Base-by-base conservation (phyloP, 2,329 filamentous ascomycete species). In the Uncinocarpus reesii region DNA sequence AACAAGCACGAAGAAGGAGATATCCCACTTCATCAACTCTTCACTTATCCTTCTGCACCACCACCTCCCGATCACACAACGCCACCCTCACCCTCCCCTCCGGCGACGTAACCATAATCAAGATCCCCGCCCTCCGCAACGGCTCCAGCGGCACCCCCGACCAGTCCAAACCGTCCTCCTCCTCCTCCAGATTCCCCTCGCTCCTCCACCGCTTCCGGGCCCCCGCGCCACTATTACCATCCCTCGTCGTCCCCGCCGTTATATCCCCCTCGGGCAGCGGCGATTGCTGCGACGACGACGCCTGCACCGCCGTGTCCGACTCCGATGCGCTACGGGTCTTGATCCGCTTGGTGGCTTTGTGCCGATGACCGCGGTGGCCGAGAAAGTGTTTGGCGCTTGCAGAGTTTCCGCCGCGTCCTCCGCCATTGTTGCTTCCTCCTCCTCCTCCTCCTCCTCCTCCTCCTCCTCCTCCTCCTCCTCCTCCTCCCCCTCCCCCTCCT, bases 71-170 rank as follows among this genome's bases (percentile, higher is more conserved):
- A 48, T 52, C 53, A 32, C 48, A 53, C 23, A 42, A 29, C 29
- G 51, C 54, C 31, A 53, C n/a, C 31, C 28, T 49, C 15, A 53
- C 49, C 2, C 49, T 46, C 11, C 54, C 54, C 4, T 36, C 31
- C 8, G 51, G 53, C 7, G 53, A 53, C 5, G 54, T 56, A 18
- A 55, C 45, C 23, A 56, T 24, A 11, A 55, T 47, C 37, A 55
- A 32, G 28, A 56, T 56, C 4, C 54, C 54, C 4, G 49, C 54
- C 16, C 44, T 35, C 7, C 53, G 48, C 26, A 26, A 20, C 2
- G 53, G 47, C 10, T 55, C 47, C 13, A 7, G 7, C 13, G 45
- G 45, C 24, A 47, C 36, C 26, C 28, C 18, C 11, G 45, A 47
- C 45, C 45, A 47, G 36, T 47, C 45, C 20, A 47, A 13, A 3